phyloP scores from a whole-genome alignment of 352 stramenopile species.

The Pythium plurisporium region DNA sequence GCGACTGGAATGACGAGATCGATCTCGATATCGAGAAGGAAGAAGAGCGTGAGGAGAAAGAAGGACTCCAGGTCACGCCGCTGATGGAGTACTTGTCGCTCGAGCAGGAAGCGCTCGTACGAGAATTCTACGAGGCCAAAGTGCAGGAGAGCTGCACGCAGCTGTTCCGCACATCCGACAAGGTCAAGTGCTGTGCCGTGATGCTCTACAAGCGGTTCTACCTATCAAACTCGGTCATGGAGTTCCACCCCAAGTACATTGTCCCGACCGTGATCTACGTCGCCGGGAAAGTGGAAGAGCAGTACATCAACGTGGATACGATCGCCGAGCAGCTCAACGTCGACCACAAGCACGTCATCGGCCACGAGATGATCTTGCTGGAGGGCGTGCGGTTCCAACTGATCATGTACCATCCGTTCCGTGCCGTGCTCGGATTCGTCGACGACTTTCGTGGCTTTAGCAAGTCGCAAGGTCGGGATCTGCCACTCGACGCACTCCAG shows the following conservation, averaged over 20 bases:
- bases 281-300: constrained; percentile 87
- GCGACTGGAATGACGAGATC: constrained; percentile 76
- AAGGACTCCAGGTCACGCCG: constrained; percentile 38
- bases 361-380: constrained; percentile 84
- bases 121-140: constrained; percentile 77
- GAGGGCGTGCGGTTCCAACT: constrained; percentile 87
- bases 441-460: constrained; percentile 74
- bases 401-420: constrained; percentile 88
- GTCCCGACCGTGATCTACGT: constrained; percentile 85
- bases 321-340: constrained; percentile 78
- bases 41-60: constrained; percentile 51
- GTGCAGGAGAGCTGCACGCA: constrained; percentile 82
- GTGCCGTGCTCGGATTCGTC: constrained; percentile 73
- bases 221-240: constrained; percentile 85
- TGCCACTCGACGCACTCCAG: constrained; percentile 61
- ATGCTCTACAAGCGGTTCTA: constrained; percentile 89
- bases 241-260: constrained; percentile 86
- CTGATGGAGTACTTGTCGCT: constrained; percentile 54
- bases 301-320: constrained; percentile 86
- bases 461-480: constrained; percentile 60
- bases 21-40: constrained; percentile 38
- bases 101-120: constrained; percentile 60
- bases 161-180: constrained; percentile 84
- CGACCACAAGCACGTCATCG: constrained; percentile 84
- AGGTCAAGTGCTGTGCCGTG: constrained; percentile 82